A percentile compares a stretch with the other conserved stretches of the same genome.
Conservation (phyloP, 305 asterid genomes). For the Fraxinus velutina region DNA sequence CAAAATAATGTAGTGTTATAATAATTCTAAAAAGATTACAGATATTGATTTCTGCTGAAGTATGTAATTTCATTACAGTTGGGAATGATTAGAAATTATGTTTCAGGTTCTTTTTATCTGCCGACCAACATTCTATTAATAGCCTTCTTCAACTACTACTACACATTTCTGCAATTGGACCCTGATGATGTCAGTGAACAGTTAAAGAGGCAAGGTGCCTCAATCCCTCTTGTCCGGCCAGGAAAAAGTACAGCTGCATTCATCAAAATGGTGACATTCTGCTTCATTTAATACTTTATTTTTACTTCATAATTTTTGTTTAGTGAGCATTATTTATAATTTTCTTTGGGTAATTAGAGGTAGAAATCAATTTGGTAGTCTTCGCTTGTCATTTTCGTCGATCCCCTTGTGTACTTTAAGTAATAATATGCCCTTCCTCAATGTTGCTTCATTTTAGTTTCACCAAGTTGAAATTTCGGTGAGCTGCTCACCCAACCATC, state of each 20-base stretch:
- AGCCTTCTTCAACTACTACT: conserved; percentile 96
- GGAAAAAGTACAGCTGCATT: conserved; percentile 88
- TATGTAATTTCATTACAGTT: not conserved
- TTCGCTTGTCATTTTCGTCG: not conserved
- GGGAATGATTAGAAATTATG: conserved; percentile 4
- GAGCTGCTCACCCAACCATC: not conserved
- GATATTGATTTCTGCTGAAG: not conserved
- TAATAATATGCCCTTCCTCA: not conserved
- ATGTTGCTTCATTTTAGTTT: not conserved
- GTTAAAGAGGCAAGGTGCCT: conserved; percentile 97
- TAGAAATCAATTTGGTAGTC: not conserved
- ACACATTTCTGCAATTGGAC: conserved; percentile 91
- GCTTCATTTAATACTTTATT: not conserved
- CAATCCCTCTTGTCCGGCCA: conserved; percentile 88
- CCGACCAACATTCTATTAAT: conserved; percentile 79
- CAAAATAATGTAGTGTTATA: not conserved
- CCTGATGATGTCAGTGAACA: conserved; percentile 96
- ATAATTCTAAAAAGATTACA: not conserved
- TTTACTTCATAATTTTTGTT: not conserved
- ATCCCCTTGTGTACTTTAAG: not conserved
- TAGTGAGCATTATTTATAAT: not conserved
- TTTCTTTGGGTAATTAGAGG: not conserved
- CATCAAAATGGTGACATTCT: conserved; percentile 62
- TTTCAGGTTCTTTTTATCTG: conserved; percentile 77
- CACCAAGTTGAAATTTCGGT: not conserved